Evolutionary conservation across 257 asterid genomes (phyloP).

Genomic region (Linderniella brevidens): DNA sequence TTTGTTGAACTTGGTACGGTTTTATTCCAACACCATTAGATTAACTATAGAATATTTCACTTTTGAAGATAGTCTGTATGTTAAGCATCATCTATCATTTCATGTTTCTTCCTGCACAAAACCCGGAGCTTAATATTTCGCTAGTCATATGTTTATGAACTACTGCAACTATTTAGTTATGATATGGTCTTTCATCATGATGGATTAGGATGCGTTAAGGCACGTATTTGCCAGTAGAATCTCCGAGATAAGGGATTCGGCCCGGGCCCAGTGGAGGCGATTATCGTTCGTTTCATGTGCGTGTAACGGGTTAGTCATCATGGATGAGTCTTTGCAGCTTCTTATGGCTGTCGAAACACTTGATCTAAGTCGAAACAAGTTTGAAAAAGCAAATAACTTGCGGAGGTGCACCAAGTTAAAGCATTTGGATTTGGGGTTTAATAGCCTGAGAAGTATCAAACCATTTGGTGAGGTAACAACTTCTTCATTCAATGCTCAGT

Average conservation of each 20-base stretch:
- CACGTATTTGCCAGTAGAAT: slow-evolving; percentile 84
- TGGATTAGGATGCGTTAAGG: slow-evolving; percentile 68
- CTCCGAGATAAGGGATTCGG: slow-evolving; percentile 70
- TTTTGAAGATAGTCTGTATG: too few relatives aligned
- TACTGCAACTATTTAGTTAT: too few relatives aligned
- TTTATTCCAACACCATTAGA: too few relatives aligned
- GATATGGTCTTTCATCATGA: too few relatives aligned
- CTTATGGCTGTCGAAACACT: slow-evolving; percentile 82
- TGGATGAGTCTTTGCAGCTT: slow-evolving; percentile 95
- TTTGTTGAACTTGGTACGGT: too few relatives aligned
- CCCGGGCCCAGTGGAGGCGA: slow-evolving; percentile 71
- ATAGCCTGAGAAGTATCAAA: slow-evolving; percentile 67
- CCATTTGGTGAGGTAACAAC: slow-evolving; percentile 68
- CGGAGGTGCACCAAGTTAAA: slow-evolving; percentile 67
- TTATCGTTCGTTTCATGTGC: slow-evolving; percentile 85
- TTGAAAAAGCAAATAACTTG: slow-evolving; percentile 79
- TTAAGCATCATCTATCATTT: too few relatives aligned
- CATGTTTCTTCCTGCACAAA: too few relatives aligned
- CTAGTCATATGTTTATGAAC: too few relatives aligned
- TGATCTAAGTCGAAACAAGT: slow-evolving; percentile 87
- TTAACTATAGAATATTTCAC: too few relatives aligned
- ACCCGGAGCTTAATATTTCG: too few relatives aligned
- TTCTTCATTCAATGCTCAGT: not conserved
- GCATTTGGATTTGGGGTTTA: slow-evolving; percentile 84
- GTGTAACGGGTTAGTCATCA: slow-evolving; percentile 62